Percentiles rank a stretch among this genome's conserved stretches.
Evolutionary conservation across 495 filamentous ascomycete species (phyloP).

Genomic region (Daldinia decipiens): DNA sequence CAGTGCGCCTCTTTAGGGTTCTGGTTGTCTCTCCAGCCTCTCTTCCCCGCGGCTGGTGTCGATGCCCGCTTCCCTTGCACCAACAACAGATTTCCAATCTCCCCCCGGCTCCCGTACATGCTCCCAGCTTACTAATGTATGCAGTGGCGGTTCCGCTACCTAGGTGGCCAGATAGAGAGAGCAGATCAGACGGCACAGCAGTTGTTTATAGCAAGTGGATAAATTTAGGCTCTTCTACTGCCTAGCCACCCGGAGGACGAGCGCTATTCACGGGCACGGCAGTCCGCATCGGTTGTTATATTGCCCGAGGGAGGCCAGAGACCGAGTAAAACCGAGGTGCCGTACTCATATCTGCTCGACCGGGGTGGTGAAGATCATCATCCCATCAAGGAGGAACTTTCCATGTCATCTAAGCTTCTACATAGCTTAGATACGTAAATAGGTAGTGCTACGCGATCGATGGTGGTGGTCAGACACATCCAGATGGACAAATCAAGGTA

Average conservation of each 20-base stretch:
- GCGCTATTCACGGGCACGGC: not conserved
- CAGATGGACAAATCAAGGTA: not conserved
- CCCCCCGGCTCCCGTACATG: not conserved
- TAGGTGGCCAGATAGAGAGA: not conserved
- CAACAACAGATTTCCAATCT: constrained; percentile 1
- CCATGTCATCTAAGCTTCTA: not conserved
- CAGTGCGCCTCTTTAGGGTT: constrained; percentile 28
- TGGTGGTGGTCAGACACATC: constrained; percentile 3
- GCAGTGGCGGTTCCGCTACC: not conserved
- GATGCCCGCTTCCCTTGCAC: constrained; percentile 2
- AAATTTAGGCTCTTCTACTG: constrained; percentile 6
- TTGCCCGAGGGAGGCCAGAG: not conserved
- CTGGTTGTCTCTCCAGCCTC: constrained; percentile 4
- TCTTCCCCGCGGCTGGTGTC: constrained; percentile 26
- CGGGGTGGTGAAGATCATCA: constrained; percentile 3
- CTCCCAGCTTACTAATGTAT: not conserved
- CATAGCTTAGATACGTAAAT: not conserved
- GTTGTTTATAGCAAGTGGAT: not conserved
- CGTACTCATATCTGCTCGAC: not conserved
- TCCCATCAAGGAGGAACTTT: not conserved
- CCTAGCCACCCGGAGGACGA: constrained; percentile 26
- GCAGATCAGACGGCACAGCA: constrained; percentile 25
- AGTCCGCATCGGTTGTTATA: constrained; percentile 7
- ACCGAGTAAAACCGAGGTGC: not conserved
- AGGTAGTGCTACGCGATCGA: not conserved